Evolutionary conservation across 345 rosid species (phyloP), one percentile per base, ranked within the genome.

Genomic region (Gossypium raimondii): DNA sequence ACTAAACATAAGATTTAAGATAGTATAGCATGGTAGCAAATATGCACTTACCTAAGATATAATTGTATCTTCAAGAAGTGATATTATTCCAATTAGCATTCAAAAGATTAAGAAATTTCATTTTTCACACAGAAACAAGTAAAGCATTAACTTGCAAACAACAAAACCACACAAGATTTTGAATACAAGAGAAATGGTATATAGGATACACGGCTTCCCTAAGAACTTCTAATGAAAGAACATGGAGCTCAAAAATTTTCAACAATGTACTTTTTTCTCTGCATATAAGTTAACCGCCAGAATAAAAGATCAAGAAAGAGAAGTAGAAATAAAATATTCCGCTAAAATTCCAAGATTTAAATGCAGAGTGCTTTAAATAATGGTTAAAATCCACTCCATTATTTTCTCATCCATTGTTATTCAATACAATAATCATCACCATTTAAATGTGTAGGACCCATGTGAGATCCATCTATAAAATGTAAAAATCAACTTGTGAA

Each of bases 191-290:
- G 18, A 70, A 70, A 38, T 52, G 20, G 61, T 56, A 67, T 53
- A 13, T 81, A 88, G 94, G 94, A 90, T 90, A 90, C 94, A 81
- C 81, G 64, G 94, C 92, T 84, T 90, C 94, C 64, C 89, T 86
- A 57, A 90, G 86, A 82, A 90, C 92, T 76, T 84, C 88, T 81
- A 90, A 74, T 60, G 89, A 88, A 78, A 87, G 88, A 75, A 83
- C 73, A 77, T 90, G 94, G 75, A 88, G 90, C 84, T 81, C 81
- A 62, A 85, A 88, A 52, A 84, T 69, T 75, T 78, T 76, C 76
- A 65, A 82, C 79, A 87, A 80, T 52, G 82, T 82, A 75, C 80
- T 78, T 25, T 80, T 85, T 64, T 67, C 79, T 73, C 94, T 90
- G 90, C 88, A 87, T 71, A n/a, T 18, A 81, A 71, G 51, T 55